Evolutionary conservation across 177 flowering plant genomes (phyloP).

Genomic region (Tripterygium wilfordii): DNA sequence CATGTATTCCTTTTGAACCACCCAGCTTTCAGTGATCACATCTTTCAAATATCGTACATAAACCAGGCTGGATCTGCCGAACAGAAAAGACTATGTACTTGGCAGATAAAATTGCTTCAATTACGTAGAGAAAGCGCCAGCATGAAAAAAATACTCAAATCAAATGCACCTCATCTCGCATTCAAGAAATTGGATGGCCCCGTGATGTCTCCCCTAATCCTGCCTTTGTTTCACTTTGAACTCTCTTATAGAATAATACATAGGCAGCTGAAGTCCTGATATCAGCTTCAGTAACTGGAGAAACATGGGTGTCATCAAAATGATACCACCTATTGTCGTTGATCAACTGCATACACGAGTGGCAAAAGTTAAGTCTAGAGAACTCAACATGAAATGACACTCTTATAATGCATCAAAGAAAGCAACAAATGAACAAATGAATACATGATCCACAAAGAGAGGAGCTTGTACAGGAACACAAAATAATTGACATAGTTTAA

Average conservation of each 20-base stretch:
- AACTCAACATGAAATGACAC: neutral
- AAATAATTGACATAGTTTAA: no score
- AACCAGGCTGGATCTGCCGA: no score
- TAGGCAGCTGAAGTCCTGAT: constrained; percentile 86
- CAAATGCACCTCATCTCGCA: neutral
- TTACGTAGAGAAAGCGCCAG: no score
- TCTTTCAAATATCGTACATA: no score
- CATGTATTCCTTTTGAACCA: no score
- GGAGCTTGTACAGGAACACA: no score
- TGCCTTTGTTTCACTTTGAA: constrained; percentile 20
- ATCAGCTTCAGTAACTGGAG: constrained; percentile 52
- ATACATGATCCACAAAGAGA: no score
- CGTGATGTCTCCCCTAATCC: constrained; percentile 29
- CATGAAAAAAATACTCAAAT: neutral
- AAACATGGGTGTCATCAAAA: constrained; percentile 79
- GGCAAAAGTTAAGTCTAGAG: neutral
- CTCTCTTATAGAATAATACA: constrained; percentile 70
- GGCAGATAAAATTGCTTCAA: no score
- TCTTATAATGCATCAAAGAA: no score
- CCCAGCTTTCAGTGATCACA: no score
- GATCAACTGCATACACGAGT: constrained; percentile 42
- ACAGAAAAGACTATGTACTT: no score
- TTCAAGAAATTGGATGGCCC: constrained; percentile 16
- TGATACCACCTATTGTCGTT: constrained; percentile 84
- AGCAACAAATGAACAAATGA: neutral